phyloP scores from a whole-genome alignment of 2,329 filamentous ascomycete genomes.

The Penicillium sp. region DNA sequence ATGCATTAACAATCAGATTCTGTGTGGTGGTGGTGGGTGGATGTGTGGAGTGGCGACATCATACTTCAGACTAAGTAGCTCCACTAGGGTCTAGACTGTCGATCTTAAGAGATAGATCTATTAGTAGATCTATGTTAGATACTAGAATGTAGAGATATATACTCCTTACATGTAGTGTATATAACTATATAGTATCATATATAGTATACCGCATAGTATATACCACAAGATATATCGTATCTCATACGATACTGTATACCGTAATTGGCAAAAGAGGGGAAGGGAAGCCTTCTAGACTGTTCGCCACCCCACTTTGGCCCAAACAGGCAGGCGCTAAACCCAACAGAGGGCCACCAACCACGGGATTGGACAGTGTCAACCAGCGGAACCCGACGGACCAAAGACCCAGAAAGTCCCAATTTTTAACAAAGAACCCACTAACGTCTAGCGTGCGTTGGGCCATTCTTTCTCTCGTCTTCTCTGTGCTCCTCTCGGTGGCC shows the following conservation, averaged over 20 bases:
- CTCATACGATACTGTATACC: too few species aligned
- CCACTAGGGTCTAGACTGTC: not conserved
- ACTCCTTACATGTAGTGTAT: too few species aligned
- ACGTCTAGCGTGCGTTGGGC: not conserved
- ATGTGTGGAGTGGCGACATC: constrained; percentile 1
- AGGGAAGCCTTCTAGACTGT: constrained; percentile 11
- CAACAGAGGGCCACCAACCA: not conserved
- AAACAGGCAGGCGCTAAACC: not conserved
- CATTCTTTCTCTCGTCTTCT: not conserved
- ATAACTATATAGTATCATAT: too few species aligned
- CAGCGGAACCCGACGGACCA: constrained; percentile 27
- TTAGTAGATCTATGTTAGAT: not conserved
- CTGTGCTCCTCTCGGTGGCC: not conserved
- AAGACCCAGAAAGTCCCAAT: too few species aligned
- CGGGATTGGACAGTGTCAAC: constrained; percentile 11
- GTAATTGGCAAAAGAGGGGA: not conserved
- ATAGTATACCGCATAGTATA: too few species aligned
- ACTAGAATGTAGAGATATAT: too few species aligned
- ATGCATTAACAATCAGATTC: constrained; percentile 1
- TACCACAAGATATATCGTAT: too few species aligned
- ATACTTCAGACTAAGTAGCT: not conserved
- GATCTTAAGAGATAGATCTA: not conserved
- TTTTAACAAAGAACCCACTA: constrained; percentile 9
- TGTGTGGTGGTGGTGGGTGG: too few species aligned
- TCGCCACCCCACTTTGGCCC: not conserved